These are phyloP conservation scores for Ophiostoma sp. DNA, from an alignment of 2,329 filamentous ascomycete species.

Conservation along the genomic window DNA sequence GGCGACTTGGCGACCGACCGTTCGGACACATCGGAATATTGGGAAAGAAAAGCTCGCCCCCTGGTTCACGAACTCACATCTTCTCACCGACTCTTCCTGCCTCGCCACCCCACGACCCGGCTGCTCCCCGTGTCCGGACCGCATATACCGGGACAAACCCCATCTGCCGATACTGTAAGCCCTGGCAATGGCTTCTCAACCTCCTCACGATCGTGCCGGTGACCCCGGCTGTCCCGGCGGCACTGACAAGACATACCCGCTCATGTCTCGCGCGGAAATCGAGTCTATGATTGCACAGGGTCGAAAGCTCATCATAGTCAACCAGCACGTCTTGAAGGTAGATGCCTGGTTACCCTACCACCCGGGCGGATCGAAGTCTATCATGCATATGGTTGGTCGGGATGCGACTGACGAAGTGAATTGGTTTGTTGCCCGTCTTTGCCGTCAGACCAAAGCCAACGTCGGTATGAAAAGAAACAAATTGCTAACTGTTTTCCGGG, in stretches of 20 bases:
- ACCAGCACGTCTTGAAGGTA: conserved; percentile 78
- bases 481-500: background rate
- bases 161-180: background rate
- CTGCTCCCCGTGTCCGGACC: background rate
- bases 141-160: background rate
- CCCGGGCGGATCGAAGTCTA: conserved; percentile 87
- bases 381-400: conserved; percentile 88
- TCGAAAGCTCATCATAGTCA: conserved; percentile 74
- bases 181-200: background rate
- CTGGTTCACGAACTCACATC: background rate
- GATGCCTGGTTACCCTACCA: conserved; percentile 89
- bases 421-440: conserved; percentile 59
- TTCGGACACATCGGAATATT: background rate
- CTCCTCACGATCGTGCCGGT: background rate
- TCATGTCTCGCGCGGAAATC: conserved; percentile 57
- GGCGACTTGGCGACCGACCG: background rate
- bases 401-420: conserved; percentile 95
- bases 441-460: background rate
- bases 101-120: background rate
- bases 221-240: too few species aligned
- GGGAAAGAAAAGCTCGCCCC: background rate
- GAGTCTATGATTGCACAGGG: conserved; percentile 84
- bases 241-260: conserved; percentile 35
- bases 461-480: background rate
- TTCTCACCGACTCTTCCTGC: background rate